Conservation (phyloP, 2,329 filamentous ascomycete species). For the Nothophaeocryptopus gaeumannii region DNA sequence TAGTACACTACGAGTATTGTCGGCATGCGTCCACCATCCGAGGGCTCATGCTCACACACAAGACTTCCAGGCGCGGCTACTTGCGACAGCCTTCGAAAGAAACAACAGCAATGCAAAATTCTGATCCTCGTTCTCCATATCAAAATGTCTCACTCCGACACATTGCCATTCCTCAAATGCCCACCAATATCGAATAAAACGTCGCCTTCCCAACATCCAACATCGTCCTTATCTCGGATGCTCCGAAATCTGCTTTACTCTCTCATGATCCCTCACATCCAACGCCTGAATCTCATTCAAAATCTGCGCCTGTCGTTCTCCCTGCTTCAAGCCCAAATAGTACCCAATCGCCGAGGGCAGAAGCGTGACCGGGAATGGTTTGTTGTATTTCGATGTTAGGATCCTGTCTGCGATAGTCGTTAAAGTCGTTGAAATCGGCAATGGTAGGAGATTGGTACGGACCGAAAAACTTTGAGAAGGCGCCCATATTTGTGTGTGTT, state of each 20-base stretch:
- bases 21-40: no score
- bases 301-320: slow-evolving; percentile 30
- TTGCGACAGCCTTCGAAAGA: no score
- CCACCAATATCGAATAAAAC: neutral
- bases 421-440: neutral
- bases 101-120: no score
- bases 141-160: neutral
- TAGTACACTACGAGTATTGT: no score
- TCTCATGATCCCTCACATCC: slow-evolving; percentile 22
- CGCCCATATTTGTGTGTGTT: slow-evolving; percentile 4
- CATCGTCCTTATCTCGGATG: slow-evolving; percentile 21
- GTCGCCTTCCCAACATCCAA: no score
- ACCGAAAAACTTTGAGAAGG: slow-evolving; percentile 23
- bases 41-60: no score
- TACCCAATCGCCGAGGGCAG: slow-evolving; percentile 33
- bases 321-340: slow-evolving; percentile 32
- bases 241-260: slow-evolving; percentile 24
- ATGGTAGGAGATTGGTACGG: neutral
- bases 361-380: slow-evolving; percentile 34
- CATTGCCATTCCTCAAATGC: no score
- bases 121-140: no score
- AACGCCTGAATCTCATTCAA: slow-evolving; percentile 29
- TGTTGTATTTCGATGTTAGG: slow-evolving; percentile 34
- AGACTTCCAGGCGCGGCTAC: no score
- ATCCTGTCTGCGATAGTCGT: slow-evolving; percentile 23